Evolutionary conservation across 257 asterid species (phyloP), one percentile per base, ranked within the genome.

Genomic region (Scutellaria barbata): DNA sequence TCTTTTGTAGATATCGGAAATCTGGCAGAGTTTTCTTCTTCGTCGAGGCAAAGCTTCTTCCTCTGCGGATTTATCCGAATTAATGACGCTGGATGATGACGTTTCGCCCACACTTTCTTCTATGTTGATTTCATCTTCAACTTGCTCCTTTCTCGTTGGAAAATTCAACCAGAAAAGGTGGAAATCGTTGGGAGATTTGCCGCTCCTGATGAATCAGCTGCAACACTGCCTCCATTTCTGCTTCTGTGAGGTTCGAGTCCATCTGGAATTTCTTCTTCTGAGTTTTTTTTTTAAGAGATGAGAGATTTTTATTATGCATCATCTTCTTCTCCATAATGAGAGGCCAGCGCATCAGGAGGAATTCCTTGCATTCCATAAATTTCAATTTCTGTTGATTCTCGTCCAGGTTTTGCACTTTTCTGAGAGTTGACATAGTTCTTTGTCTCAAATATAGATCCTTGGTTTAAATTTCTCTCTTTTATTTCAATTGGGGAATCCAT

Each of bases 281-380:
- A 7, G 54, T 0, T 35, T 58, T 71, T 76, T 76, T 69, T 71
- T 22, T n/a, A n/a, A 0, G 25, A 22, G 25, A n/a, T n/a, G n/a
- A n/a, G n/a, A n/a, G n/a, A n/a, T n/a, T n/a, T n/a, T n/a, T n/a
- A 22, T 22, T 22, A 22, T 48, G 8, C 0, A 57, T 42, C n/a
- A n/a, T n/a, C 99, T 77, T 94, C 96, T 62, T 94, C 99, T 35
- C 98, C 99, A 74, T 94, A 94, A 69, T 94, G 90, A 73, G 96
- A 84, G 20, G 98, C 92, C 69, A 94, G 74, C 17, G 81, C 86
- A 83, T 89, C 96, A 33, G 93, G 75, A 20, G 99, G 99, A 75
- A 91, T 92, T 71, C 99, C 99, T 83, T 91, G 96, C 99, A 94
- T 94, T 73, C 99, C 99, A 73, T 94, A 94, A 73, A 91, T 87